These are phyloP conservation scores for Fusarium nodosum DNA, from an alignment of 2,329 filamentous ascomycete species.

Conservation along the genomic window DNA sequence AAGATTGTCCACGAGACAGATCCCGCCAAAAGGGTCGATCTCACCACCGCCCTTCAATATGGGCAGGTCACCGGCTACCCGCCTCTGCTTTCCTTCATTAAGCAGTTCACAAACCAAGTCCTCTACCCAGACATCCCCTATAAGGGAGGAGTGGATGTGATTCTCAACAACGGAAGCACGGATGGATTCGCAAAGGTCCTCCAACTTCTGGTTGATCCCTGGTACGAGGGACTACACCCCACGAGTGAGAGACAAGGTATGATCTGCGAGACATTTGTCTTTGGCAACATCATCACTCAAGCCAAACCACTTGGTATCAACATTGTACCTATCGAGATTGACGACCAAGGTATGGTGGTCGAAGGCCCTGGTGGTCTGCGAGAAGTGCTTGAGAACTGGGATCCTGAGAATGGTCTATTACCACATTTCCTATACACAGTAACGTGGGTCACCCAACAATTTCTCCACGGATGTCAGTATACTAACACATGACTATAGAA, in stretches of 20 bases:
- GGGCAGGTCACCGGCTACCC: slow-evolving; percentile 86
- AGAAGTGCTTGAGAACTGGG: slow-evolving; percentile 87
- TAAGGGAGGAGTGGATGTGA: slow-evolving; percentile 78
- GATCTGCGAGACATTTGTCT: slow-evolving; percentile 84
- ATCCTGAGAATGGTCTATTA: slow-evolving; percentile 77
- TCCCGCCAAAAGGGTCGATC: slow-evolving; percentile 78
- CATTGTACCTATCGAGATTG: slow-evolving; percentile 79
- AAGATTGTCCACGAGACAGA: slow-evolving; percentile 72
- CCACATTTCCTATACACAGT: slow-evolving; percentile 93
- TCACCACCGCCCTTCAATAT: slow-evolving; percentile 88
- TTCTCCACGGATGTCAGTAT: background rate
- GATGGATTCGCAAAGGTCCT: slow-evolving; percentile 87
- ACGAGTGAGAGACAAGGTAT: slow-evolving; percentile 79
- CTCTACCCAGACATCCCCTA: slow-evolving; percentile 89
- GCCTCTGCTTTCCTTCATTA: slow-evolving; percentile 80
- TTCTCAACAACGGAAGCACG: slow-evolving; percentile 84
- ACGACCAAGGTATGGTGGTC: slow-evolving; percentile 83
- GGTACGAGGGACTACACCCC: slow-evolving; percentile 77
- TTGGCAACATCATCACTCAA: slow-evolving; percentile 80
- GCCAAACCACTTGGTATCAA: slow-evolving; percentile 77
- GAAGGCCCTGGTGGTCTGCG: slow-evolving; percentile 79
- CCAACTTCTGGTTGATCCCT: slow-evolving; percentile 81
- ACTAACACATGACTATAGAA: slow-evolving; percentile 32
- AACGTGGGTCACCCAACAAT: slow-evolving; percentile 69
- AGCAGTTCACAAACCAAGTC: slow-evolving; percentile 80